phyloP scores from a whole-genome alignment of 345 rosid species.

The Rhodamnia rubescens region DNA sequence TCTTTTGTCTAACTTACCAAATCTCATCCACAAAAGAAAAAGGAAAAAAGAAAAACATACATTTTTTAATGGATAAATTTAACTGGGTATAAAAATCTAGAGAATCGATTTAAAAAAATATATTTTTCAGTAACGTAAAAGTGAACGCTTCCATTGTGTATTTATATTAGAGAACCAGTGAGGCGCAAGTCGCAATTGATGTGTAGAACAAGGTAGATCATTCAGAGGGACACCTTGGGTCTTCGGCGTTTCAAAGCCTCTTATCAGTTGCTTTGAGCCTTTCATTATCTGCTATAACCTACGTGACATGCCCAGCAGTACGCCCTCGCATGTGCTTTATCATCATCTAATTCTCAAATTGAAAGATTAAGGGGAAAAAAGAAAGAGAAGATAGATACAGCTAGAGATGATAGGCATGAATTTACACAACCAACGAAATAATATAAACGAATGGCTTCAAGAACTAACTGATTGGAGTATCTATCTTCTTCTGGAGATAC shows the following conservation, averaged over 20 bases:
- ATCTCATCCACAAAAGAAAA: neutral
- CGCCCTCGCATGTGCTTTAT: neutral
- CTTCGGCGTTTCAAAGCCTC: neutral
- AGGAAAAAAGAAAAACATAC: neutral
- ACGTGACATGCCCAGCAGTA: neutral
- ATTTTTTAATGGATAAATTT: neutral
- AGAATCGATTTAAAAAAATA: neutral
- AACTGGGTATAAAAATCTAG: neutral
- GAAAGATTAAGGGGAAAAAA: neutral
- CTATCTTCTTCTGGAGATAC: conserved; percentile 58
- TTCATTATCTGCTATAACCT: neutral
- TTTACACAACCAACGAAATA: neutral
- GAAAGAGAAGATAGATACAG: neutral
- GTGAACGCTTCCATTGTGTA: neutral
- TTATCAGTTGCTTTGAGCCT: neutral
- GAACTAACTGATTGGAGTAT: neutral
- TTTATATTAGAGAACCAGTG: neutral
- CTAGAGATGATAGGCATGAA: neutral
- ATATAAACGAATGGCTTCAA: neutral
- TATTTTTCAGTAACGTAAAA: neutral
- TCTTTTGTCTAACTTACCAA: neutral
- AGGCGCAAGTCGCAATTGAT: neutral
- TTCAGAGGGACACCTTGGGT: neutral
- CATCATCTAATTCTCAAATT: neutral
- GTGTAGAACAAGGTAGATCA: neutral